Percentiles rank a stretch among this genome's conserved stretches.
These are phyloP conservation scores for Pulveroboletus sp. DNA, from an alignment of 768 basidiomycete genomes.

Conservation along the genomic window DNA sequence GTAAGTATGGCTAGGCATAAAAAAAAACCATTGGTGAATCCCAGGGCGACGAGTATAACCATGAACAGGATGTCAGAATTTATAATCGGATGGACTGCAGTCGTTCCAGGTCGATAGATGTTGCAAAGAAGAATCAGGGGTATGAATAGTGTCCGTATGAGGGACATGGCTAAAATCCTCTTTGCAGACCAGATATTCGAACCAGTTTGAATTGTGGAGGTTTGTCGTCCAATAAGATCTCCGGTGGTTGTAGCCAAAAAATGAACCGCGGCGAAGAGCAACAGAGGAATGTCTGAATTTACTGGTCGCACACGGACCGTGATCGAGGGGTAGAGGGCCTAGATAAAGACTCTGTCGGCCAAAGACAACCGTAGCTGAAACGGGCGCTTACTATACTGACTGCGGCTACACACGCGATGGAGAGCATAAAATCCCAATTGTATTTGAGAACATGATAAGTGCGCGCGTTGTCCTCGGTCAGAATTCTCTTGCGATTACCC, in stretches of 20 bases:
- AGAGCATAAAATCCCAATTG: slow-evolving; percentile 65
- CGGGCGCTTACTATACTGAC: slow-evolving; percentile 68
- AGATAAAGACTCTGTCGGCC: no score
- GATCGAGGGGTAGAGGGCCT: slow-evolving; percentile 90
- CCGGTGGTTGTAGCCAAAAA: slow-evolving; percentile 73
- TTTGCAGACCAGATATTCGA: slow-evolving; percentile 66
- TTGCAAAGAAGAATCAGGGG: slow-evolving; percentile 86
- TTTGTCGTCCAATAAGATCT: slow-evolving; percentile 63
- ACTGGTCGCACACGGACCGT: slow-evolving; percentile 68
- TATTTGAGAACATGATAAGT: slow-evolving; percentile 55
- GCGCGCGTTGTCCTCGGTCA: slow-evolving; percentile 36
- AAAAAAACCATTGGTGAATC: slow-evolving; percentile 77
- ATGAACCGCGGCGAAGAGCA: slow-evolving; percentile 74
- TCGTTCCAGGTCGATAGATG: slow-evolving; percentile 47
- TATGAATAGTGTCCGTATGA: slow-evolving; percentile 73
- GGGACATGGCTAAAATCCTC: slow-evolving; percentile 58
- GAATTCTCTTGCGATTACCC: slow-evolving; percentile 17
- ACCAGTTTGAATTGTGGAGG: slow-evolving; percentile 60
- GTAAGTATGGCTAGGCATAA: slow-evolving; percentile 79
- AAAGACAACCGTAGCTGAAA: no score
- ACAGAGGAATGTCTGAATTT: slow-evolving; percentile 63
- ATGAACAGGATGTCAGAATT: slow-evolving; percentile 75
- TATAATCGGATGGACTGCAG: slow-evolving; percentile 41
- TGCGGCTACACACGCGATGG: slow-evolving; percentile 71
- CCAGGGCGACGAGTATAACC: slow-evolving; percentile 65